Conservation (phyloP, 768 basidiomycete genomes). For the Kockovaella imperatae region DNA sequence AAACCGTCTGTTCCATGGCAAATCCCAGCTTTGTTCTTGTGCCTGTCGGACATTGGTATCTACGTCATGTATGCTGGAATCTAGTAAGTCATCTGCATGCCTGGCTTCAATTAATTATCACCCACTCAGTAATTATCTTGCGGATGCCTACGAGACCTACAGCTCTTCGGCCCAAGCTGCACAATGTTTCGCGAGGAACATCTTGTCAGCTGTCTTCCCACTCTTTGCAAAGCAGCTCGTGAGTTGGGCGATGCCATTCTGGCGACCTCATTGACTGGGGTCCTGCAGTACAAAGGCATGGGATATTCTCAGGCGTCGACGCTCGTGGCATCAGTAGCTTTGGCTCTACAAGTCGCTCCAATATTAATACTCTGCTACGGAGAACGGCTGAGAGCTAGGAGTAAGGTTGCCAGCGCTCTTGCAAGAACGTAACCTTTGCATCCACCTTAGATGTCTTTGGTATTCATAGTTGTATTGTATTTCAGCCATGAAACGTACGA, state of each 20-base stretch:
- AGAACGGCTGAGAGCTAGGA: conserved; percentile 27
- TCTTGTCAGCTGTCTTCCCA: conserved; percentile 28
- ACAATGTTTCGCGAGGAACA: conserved; percentile 29
- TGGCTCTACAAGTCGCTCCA: conserved; percentile 27
- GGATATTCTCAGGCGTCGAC: conserved; percentile 36
- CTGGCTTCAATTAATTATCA: conserved; percentile 1
- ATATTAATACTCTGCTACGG: conserved; percentile 34
- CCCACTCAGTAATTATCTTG: conserved; percentile 25
- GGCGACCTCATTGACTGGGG: background rate
- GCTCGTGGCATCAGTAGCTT: conserved; percentile 32
- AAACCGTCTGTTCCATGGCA: conserved; percentile 24
- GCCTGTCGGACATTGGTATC: conserved; percentile 27
- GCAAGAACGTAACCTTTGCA: no score
- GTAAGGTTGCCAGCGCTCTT: conserved; percentile 34
- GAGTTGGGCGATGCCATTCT: background rate
- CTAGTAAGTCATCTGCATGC: conserved; percentile 17
- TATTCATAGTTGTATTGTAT: no score
- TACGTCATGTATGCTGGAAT: conserved; percentile 39
- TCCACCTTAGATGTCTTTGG: no score
- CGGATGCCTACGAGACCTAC: conserved; percentile 41
- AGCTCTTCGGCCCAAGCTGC: conserved; percentile 40
- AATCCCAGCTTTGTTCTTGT: conserved; percentile 27
- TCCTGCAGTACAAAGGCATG: conserved; percentile 16
- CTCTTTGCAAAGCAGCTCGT: conserved; percentile 34
- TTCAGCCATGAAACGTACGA: no score